Base-by-base conservation (phyloP, 345 rosid species). In the Nephelium lappaceum region DNA sequence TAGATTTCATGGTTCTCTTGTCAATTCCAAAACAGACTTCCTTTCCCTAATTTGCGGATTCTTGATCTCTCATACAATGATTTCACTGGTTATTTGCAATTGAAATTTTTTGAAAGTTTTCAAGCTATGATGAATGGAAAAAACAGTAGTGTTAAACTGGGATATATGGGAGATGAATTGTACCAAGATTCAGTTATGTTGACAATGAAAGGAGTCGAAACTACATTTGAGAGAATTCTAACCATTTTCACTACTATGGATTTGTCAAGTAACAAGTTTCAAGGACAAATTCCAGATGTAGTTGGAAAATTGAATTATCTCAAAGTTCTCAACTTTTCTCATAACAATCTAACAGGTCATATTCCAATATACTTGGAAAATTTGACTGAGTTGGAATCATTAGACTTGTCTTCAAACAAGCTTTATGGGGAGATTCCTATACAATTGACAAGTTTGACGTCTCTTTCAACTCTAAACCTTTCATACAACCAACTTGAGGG, bases 1-100 rank as follows among this genome's bases (percentile, higher is more conserved):
- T 11, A 36, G 16, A n/a, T 39, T 83, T 19, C 42, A 72, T 42
- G 81, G 85, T 45, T 4, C 72, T 1, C 42, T 58, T 9, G 4
- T 14, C 11, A 4, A 67, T 57, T 38, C 66, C 6, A 36, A 11
- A 3, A n/a, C 53, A 27, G 5, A 5, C 14, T 8, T 36, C 5
- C 19, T 1, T 78, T 78, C 21, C 18, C 69, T 0, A 62, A 53
- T 5, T 72, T 72, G 31, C 9, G 27, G 55, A 55, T 72, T 7
- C 12, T 55, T 10, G 75, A 72, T 27, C 49, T 72, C 65, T 72
- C 27, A 11, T 15, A n/a, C 31, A 55, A 55, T 11, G 45, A 4
- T 5, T 36, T 72, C 64, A 55, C 2, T 0, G n/a, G 23, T 55
- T 3, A 10, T 36, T n/a, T 72, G 19, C 47, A 36, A 42, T 2